phyloP scores from a whole-genome alignment of 2,329 filamentous ascomycete species.

The Penicillium sp. region DNA sequence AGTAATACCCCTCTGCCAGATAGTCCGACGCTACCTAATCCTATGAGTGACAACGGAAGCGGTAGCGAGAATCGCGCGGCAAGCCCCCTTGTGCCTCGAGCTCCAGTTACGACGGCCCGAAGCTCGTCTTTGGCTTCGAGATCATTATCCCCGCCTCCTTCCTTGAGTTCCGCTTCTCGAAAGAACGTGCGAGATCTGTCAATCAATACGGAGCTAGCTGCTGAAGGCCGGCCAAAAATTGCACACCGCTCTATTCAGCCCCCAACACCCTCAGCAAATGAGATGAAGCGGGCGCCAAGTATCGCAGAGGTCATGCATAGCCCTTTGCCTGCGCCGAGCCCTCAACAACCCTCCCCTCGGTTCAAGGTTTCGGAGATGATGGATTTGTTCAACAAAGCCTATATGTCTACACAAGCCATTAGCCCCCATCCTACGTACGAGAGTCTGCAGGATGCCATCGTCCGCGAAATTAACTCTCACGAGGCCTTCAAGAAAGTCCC shows the following conservation, averaged over 20 bases:
- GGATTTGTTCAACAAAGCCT: slow-evolving; percentile 47
- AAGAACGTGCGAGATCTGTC: slow-evolving; percentile 48
- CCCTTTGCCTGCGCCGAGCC: slow-evolving; percentile 36
- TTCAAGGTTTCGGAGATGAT: slow-evolving; percentile 47
- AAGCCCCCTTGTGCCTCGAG: slow-evolving; percentile 13
- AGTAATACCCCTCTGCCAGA: slow-evolving; percentile 40
- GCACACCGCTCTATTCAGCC: slow-evolving; percentile 42
- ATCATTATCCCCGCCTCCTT: slow-evolving; percentile 21
- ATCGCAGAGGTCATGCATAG: slow-evolving; percentile 50
- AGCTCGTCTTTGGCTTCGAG: slow-evolving; percentile 20
- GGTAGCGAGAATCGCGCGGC: slow-evolving; percentile 7
- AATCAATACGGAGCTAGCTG: slow-evolving; percentile 45
- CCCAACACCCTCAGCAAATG: slow-evolving; percentile 36
- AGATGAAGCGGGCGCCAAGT: slow-evolving; percentile 36
- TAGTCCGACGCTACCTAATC: slow-evolving; percentile 39
- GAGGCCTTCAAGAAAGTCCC: slow-evolving; percentile 46
- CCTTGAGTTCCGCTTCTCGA: slow-evolving; percentile 29
- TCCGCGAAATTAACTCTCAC: slow-evolving; percentile 50
- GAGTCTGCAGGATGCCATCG: slow-evolving; percentile 48
- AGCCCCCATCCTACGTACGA: slow-evolving; percentile 45
- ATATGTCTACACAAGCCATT: slow-evolving; percentile 33
- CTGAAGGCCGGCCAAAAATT: slow-evolving; percentile 39
- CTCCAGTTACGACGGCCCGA: slow-evolving; percentile 17
- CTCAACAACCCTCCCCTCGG: slow-evolving; percentile 30
- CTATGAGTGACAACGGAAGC: slow-evolving; percentile 16